Evolutionary conservation across 331 rosid genomes (phyloP).

Genomic region (Malus hybrid): DNA sequence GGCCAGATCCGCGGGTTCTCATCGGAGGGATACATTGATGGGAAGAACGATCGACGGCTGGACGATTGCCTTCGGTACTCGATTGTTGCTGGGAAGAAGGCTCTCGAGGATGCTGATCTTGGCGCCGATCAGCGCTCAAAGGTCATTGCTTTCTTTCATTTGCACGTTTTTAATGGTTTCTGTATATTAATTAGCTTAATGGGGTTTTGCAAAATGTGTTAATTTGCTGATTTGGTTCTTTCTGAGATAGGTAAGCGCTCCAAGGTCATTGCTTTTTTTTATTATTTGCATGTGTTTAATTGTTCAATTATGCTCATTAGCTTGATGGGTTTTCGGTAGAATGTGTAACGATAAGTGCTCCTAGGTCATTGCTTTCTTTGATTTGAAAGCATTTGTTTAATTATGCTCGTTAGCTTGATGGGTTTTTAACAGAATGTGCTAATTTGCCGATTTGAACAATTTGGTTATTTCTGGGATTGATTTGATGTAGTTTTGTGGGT

Average conservation of each 20-base stretch:
- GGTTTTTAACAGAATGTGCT: background rate
- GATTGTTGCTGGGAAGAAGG: constrained; percentile 91
- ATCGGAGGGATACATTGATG: constrained; percentile 80
- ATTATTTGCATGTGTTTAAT: background rate
- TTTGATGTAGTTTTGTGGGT: background rate
- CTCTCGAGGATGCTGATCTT: constrained; percentile 68
- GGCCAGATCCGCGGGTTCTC: constrained; percentile 89
- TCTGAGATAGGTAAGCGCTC: constrained; percentile 11
- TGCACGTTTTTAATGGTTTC: background rate
- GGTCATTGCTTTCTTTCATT: constrained; percentile 27
- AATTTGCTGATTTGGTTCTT: background rate
- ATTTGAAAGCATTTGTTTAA: background rate
- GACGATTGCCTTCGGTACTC: constrained; percentile 90
- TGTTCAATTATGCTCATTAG: background rate
- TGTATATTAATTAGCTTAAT: background rate
- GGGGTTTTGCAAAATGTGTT: background rate
- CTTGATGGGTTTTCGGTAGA: background rate
- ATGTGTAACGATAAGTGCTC: constrained; percentile 26
- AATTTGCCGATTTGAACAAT: background rate
- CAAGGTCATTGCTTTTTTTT: constrained; percentile 32
- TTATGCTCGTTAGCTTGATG: background rate
- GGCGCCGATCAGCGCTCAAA: constrained; percentile 47
- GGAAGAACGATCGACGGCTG: constrained; percentile 83
- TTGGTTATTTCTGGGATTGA: background rate
- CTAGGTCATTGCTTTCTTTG: constrained; percentile 34